Conservation (phyloP, 2,329 filamentous ascomycete genomes). For the Fonsecaea nubica region DNA sequence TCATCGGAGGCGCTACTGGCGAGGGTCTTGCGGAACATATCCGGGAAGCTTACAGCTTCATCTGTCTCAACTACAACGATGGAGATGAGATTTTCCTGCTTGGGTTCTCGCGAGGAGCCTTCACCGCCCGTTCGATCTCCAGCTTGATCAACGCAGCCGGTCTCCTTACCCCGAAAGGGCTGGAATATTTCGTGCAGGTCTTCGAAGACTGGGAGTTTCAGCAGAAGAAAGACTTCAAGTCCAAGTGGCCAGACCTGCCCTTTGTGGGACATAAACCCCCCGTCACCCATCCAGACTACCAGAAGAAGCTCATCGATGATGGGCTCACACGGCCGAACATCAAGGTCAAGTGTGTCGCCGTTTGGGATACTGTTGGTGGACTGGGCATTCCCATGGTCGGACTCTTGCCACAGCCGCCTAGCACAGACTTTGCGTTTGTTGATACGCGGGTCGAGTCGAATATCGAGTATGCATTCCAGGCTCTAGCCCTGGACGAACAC, state of each 20-base stretch:
- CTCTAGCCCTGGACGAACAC: constrained; percentile 45
- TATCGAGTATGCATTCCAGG: constrained; percentile 46
- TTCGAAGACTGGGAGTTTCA: constrained; percentile 42
- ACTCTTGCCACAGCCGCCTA: constrained; percentile 37
- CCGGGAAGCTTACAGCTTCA: constrained; percentile 43
- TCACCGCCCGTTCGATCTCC: constrained; percentile 48
- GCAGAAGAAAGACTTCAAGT: constrained; percentile 33
- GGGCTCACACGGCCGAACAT: constrained; percentile 36
- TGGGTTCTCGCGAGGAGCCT: constrained; percentile 49
- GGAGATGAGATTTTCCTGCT: constrained; percentile 49
- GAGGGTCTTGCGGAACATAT: constrained; percentile 40
- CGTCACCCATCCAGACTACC: constrained; percentile 35
- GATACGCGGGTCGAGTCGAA: constrained; percentile 44
- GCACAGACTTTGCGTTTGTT: constrained; percentile 44
- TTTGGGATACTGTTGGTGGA: constrained; percentile 47
- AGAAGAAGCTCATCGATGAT: constrained; percentile 34
- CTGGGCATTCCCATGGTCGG: constrained; percentile 44
- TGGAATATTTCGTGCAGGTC: constrained; percentile 38
- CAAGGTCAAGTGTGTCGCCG: constrained; percentile 44
- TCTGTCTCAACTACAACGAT: constrained; percentile 46
- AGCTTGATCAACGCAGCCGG: constrained; percentile 46
- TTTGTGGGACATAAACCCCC: constrained; percentile 36
- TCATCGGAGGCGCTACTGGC: constrained; percentile 42
- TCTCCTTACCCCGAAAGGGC: constrained; percentile 41
- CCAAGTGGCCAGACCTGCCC: constrained; percentile 38